phyloP scores from a whole-genome alignment of 768 basidiomycete species.

The Calocera cornea region DNA sequence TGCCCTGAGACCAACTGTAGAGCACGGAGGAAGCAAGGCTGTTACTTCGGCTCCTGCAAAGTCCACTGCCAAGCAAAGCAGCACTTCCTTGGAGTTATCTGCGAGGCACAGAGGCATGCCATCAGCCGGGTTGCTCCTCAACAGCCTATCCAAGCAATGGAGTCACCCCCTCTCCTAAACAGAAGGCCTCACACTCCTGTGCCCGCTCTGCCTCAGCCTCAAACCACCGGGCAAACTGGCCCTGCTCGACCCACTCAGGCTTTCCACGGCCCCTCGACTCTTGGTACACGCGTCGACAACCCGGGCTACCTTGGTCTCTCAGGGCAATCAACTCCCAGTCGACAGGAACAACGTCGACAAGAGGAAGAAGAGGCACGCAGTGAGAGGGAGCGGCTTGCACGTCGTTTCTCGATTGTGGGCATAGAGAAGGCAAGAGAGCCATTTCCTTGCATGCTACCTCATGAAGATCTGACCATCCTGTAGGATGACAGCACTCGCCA shows the following conservation, averaged over 20 bases:
- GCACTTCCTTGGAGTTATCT: no score
- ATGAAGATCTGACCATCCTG: not conserved
- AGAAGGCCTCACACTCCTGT: no score
- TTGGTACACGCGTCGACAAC: not conserved
- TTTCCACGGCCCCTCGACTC: not conserved
- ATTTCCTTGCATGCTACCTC: not conserved
- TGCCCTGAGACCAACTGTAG: no score
- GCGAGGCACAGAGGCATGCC: no score
- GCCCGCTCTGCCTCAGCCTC: no score
- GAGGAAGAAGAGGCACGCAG: not conserved
- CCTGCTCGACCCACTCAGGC: not conserved
- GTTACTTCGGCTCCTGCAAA: no score
- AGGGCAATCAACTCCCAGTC: not conserved
- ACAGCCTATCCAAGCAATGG: no score
- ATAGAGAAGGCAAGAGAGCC: not conserved
- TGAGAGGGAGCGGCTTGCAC: not conserved
- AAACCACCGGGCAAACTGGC: no score
- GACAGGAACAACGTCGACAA: not conserved
- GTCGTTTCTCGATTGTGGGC: not conserved
- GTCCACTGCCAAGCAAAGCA: no score
- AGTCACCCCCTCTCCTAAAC: no score
- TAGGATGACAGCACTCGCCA: not conserved
- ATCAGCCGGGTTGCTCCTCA: no score
- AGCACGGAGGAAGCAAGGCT: no score
- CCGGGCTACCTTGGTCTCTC: not conserved